phyloP scores from a whole-genome alignment of 441 rosid species.

The Euphorbia schlechtendalii region DNA sequence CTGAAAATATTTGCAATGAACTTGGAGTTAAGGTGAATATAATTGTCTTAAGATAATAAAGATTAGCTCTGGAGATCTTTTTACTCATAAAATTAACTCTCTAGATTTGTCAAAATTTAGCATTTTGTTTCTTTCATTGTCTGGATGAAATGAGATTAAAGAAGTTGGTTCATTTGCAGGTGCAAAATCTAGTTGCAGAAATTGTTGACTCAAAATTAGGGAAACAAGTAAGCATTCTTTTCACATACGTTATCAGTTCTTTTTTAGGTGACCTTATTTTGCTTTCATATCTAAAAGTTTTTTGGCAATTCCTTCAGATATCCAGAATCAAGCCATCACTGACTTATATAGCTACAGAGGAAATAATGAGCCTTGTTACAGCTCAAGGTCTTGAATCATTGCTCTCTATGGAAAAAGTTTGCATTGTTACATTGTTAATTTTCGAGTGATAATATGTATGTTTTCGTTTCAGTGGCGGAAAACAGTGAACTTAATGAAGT shows the following conservation, averaged over 20 bases:
- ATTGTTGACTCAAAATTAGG: slow-evolving; percentile 88
- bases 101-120: not conserved
- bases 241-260: slow-evolving; percentile 13
- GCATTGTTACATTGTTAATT: not conserved
- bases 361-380: slow-evolving; percentile 95
- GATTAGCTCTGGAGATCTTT: slow-evolving; percentile 7
- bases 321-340: slow-evolving; percentile 73
- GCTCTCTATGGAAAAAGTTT: not conserved
- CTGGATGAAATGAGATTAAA: slow-evolving; percentile 14
- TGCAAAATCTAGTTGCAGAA: slow-evolving; percentile 88
- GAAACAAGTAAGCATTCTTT: slow-evolving; percentile 56
- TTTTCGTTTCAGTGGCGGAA: slow-evolving; percentile 58
- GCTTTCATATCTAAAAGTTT: slow-evolving; percentile 1
- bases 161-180: slow-evolving; percentile 36
- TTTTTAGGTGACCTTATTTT: not conserved
- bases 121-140: not conserved
- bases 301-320: slow-evolving; percentile 41
- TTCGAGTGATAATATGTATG: slow-evolving; percentile 9
- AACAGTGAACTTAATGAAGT: slow-evolving; percentile 81
- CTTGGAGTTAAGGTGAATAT: slow-evolving; percentile 65
- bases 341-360: slow-evolving; percentile 84
- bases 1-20: slow-evolving; percentile 80
- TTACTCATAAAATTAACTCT: slow-evolving; percentile 3
- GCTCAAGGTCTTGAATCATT: slow-evolving; percentile 69
- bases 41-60: slow-evolving; percentile 8